Evolutionary conservation across 1,284 basidiomycete genomes (phyloP), one percentile per base, ranked within the genome.

Genomic region (Leccinum solheimii): DNA sequence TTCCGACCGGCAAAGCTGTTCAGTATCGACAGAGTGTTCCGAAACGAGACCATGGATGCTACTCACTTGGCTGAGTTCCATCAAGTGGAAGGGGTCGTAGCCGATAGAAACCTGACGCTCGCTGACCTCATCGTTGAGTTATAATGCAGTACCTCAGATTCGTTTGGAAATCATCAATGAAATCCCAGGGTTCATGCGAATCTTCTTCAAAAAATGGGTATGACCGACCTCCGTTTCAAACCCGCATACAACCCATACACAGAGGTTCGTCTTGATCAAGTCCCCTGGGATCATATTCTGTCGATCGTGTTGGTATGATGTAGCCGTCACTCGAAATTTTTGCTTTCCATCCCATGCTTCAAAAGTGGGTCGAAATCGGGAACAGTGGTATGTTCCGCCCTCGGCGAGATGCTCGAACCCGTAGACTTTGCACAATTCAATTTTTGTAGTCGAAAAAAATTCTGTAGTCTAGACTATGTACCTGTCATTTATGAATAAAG

Each of bases 61-160:
- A 99, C 97, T n/a, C 97, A 99, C 81, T 75, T 99, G 64, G 97
- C 97, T 19, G 97, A 99, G 78, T 99, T 99, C 83, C 97, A 99
- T 76, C 97, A 99, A 78, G 97, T 99, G 13, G 97, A 99, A 78
- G 97, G 97, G 62, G 97, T 99, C 53, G 95, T 99, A 13, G 97
- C 97, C 14, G 97, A 99, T 78, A 87, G 90, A 68, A 87, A 90
- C 64, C 81, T 99, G 64, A 99, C 97, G 2, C 81, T 99, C n/a
- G 97, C 95, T 16, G 95, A 99, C 76, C 81, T 99, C 63, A 98
- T 99, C 68, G 96, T 95, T 94, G 66, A 56, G 75, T 68, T 34
- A 1, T 43, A 50, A n/a, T 13, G 1, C 10, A 5, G 5, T 21
- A 7, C 13, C n/a, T 55, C 21, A 2, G 21, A 8, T 34, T 30